These are phyloP conservation scores for Crinitomyces ghanaensis DNA, from an alignment of 805 yeast species.

Conservation along the genomic window DNA sequence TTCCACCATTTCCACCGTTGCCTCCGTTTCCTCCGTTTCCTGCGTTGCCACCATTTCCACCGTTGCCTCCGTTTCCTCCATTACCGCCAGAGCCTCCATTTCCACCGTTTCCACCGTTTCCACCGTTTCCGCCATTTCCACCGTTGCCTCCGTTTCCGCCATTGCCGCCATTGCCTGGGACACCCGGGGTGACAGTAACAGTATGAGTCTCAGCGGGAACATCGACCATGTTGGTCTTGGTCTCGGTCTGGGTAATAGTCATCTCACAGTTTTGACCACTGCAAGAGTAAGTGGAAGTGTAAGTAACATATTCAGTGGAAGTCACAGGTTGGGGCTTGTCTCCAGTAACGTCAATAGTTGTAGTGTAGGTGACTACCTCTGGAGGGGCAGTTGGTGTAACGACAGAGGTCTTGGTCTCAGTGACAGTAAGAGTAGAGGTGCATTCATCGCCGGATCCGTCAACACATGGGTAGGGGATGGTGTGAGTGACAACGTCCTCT, in stretches of 20 bases:
- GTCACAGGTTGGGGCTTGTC: constrained; percentile 8
- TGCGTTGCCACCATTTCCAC: constrained; percentile 5
- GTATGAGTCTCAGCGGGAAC: constrained; percentile 6
- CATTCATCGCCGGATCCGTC: constrained; percentile 4
- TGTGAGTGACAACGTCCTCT: constrained; percentile 3
- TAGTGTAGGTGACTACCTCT: constrained; percentile 1
- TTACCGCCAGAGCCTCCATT: constrained; percentile 5
- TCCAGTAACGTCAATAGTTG: constrained; percentile 6
- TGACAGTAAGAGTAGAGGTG: constrained; percentile 6
- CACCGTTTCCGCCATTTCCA: constrained; percentile 4
- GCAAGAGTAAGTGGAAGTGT: constrained; percentile 7
- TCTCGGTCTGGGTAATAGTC: constrained; percentile 5
- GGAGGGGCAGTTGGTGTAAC: constrained; percentile 5
- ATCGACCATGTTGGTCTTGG: constrained; percentile 4
- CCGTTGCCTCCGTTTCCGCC: constrained; percentile 9
- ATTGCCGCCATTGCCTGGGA: too few relatives aligned
- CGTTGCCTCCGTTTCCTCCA: constrained; percentile 5
- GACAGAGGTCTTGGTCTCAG: constrained; percentile 3
- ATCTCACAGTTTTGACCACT: constrained; percentile 3
- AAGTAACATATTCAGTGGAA: constrained; percentile 5
- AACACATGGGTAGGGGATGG: constrained; percentile 10
- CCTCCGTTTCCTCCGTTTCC: constrained; percentile 4
- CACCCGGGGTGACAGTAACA: constrained; percentile 7
- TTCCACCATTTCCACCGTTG: constrained; percentile 4
- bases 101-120: constrained; percentile 6